Conservation (phyloP, 192 early-diverging fungal species). For the Coemansia sp. region DNA sequence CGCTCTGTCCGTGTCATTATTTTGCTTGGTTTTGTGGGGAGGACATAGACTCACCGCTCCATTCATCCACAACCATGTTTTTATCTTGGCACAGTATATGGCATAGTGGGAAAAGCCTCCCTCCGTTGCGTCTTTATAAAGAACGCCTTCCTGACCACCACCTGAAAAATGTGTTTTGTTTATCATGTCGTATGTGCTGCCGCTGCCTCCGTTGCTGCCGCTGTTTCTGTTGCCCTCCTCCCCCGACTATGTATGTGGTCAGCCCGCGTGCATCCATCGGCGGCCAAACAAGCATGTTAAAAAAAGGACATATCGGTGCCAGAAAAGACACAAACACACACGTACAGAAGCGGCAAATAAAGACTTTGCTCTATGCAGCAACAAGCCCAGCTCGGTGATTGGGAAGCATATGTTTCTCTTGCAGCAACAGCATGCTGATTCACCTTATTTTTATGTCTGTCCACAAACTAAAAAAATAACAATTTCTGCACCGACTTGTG, state of each 20-base stretch:
- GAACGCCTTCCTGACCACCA: background rate
- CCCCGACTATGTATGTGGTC: constrained; percentile 1
- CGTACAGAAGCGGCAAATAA: constrained; percentile 1
- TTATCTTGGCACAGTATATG: constrained; percentile 10
- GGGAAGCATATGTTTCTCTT: constrained; percentile 11
- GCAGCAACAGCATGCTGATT: constrained; percentile 11
- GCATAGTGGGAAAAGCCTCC: background rate
- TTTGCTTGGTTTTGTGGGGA: constrained; percentile 5
- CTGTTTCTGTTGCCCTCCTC: background rate
- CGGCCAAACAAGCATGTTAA: constrained; percentile 2
- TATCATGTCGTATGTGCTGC: background rate
- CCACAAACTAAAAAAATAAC: background rate
- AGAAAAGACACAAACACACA: background rate
- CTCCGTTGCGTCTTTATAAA: background rate
- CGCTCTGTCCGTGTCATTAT: background rate
- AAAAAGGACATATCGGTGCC: background rate
- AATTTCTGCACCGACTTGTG: background rate
- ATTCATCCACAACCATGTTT: constrained; percentile 12
- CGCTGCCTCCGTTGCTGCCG: no score
- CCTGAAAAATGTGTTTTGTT: background rate
- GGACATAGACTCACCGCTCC: constrained; percentile 1
- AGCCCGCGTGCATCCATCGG: constrained; percentile 3
- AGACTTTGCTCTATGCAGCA: background rate
- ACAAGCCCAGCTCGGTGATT: constrained; percentile 17
- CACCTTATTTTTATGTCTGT: background rate